Evolutionary conservation across 768 basidiomycete genomes (phyloP).

Genomic region (Suillus clintonianus): DNA sequence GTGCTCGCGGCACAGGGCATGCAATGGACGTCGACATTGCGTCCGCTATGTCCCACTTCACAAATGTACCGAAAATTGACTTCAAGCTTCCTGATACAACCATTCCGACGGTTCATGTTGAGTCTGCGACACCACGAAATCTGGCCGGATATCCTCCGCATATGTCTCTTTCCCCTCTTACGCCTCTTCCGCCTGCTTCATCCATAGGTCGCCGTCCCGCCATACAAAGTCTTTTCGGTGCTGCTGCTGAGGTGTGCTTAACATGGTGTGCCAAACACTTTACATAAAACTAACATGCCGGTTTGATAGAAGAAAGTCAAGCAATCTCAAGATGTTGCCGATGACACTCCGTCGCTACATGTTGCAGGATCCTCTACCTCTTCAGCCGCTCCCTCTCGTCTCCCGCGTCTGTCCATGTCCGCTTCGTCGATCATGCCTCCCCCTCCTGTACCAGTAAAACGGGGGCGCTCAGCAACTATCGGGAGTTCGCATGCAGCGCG

Average conservation of each 20-base stretch:
- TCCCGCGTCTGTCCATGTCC: background rate
- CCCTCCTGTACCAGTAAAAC: background rate
- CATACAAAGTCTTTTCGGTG: slow-evolving; percentile 12
- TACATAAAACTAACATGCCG: slow-evolving; percentile 1
- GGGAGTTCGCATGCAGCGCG: background rate
- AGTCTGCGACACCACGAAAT: slow-evolving; percentile 3
- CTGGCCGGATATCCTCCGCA: slow-evolving; percentile 1
- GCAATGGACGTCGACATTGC: slow-evolving; percentile 26
- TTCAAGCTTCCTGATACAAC: slow-evolving; percentile 21
- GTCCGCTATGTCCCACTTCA: slow-evolving; percentile 21
- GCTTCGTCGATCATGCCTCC: slow-evolving; percentile 8
- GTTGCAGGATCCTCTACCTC: slow-evolving; percentile 1
- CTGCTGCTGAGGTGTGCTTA: slow-evolving; percentile 18
- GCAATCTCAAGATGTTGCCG: background rate
- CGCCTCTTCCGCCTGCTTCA: slow-evolving; percentile 55
- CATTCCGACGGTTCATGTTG: slow-evolving; percentile 30
- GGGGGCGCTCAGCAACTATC: background rate
- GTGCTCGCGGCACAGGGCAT: slow-evolving; percentile 1
- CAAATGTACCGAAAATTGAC: slow-evolving; percentile 13
- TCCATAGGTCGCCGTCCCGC: slow-evolving; percentile 11
- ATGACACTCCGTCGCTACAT: background rate
- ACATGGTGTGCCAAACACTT: background rate
- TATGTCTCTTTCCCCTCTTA: slow-evolving; percentile 45
- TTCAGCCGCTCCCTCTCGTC: slow-evolving; percentile 3
- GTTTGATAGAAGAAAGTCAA: background rate